These are phyloP conservation scores for Suillus brevipes DNA, from an alignment of 768 basidiomycete genomes.

Conservation along the genomic window DNA sequence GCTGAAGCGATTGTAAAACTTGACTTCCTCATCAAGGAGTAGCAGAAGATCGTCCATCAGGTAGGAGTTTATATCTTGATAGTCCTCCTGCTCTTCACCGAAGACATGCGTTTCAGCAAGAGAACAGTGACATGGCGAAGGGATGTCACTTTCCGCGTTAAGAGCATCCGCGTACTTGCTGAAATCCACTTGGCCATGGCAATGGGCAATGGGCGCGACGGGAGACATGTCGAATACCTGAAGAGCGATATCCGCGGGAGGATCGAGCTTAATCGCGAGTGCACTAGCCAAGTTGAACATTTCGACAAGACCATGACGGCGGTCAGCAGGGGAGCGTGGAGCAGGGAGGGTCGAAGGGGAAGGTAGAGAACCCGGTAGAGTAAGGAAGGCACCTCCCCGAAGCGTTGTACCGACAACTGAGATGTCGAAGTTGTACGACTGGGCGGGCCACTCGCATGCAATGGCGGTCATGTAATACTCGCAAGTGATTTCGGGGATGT, in stretches of 20 bases:
- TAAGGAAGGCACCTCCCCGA: neutral
- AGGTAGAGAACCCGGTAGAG: neutral
- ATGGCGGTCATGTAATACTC: neutral
- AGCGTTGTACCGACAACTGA: neutral
- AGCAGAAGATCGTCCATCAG: neutral
- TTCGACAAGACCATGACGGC: conserved; percentile 1
- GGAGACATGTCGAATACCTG: neutral
- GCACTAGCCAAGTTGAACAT: neutral
- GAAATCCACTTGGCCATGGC: neutral
- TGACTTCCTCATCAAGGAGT: neutral
- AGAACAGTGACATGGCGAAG: neutral
- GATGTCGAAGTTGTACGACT: conserved; percentile 1
- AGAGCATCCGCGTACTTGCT: neutral
- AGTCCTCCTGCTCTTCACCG: neutral
- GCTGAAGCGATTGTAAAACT: neutral
- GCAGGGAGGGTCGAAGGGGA: neutral
- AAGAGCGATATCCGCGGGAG: neutral
- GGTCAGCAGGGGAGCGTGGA: neutral
- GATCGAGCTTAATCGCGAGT: neutral
- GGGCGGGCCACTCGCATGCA: neutral
- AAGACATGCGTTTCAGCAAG: neutral
- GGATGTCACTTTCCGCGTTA: neutral
- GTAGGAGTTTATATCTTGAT: neutral
- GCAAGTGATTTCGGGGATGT: neutral
- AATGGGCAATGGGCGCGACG: neutral